phyloP scores from a whole-genome alignment of 306 rosid genomes.

The Sphenostylis stenocarpa region DNA sequence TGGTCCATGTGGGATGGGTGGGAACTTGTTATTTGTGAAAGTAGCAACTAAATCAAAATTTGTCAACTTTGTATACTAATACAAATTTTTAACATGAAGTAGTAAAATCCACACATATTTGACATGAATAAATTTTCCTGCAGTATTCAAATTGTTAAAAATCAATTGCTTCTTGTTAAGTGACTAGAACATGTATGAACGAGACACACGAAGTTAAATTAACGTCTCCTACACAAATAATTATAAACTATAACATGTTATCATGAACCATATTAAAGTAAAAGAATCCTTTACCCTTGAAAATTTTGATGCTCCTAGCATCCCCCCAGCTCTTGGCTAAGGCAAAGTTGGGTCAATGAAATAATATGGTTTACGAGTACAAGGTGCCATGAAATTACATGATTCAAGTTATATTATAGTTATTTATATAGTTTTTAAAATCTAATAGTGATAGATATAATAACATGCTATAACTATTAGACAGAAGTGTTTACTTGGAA shows the following conservation, averaged over 20 bases:
- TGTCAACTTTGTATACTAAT: neutral
- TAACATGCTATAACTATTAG: neutral
- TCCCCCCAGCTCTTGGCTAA: neutral
- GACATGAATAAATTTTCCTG: neutral
- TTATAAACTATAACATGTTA: neutral
- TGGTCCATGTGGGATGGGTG: neutral
- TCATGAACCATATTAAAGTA: neutral
- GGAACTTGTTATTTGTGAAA: neutral
- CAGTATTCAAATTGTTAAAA: neutral
- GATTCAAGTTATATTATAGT: neutral
- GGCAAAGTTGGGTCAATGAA: neutral
- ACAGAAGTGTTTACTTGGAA: neutral
- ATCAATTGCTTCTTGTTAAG: neutral
- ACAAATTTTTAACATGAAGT: neutral
- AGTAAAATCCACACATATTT: neutral
- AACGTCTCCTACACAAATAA: neutral
- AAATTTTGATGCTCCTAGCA: neutral
- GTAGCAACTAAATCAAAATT: neutral
- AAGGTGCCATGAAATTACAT: neutral
- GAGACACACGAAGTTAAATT: neutral
- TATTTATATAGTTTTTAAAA: neutral
- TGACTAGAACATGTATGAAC: neutral
- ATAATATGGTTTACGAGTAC: neutral
- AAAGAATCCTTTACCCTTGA: neutral
- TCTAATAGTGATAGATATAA: neutral